Conservation (phyloP, 176 grass and related monocot species). For the Triticum timopheevii region DNA sequence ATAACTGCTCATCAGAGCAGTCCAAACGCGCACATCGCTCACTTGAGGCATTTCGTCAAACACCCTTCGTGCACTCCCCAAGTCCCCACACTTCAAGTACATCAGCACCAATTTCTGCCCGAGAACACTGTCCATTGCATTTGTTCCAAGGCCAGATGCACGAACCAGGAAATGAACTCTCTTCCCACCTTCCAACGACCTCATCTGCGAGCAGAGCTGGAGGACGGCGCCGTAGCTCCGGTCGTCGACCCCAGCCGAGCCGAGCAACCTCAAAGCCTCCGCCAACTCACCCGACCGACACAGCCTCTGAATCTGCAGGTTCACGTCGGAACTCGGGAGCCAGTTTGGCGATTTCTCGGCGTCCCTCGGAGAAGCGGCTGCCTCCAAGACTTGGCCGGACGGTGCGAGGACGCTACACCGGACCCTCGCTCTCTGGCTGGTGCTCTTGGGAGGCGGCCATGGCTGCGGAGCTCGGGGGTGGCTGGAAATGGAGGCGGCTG, state of each 20-base stretch:
- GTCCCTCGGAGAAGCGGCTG: background rate
- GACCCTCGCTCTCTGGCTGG: background rate
- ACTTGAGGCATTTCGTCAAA: slow-evolving; percentile 55
- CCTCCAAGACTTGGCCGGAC: background rate
- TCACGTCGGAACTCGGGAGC: slow-evolving; percentile 20
- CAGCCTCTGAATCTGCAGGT: slow-evolving; percentile 39
- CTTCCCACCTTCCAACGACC: slow-evolving; percentile 57
- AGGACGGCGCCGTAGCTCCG: slow-evolving; percentile 56
- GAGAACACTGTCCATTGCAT: slow-evolving; percentile 31
- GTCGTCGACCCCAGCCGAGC: slow-evolving; percentile 27
- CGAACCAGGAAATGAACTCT: slow-evolving; percentile 53
- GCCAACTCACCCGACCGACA: slow-evolving; percentile 41
- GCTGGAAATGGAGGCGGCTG: slow-evolving; percentile 28
- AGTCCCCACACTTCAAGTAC: slow-evolving; percentile 69
- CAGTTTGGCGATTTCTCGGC: background rate
- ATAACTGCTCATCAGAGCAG: slow-evolving; percentile 59
- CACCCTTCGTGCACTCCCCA: slow-evolving; percentile 48
- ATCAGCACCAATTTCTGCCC: slow-evolving; percentile 66
- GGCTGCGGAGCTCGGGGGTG: slow-evolving; percentile 42
- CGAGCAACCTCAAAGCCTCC: slow-evolving; percentile 48
- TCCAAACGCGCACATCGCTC: slow-evolving; percentile 54
- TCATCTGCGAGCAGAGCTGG: slow-evolving; percentile 62
- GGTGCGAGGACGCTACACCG: slow-evolving; percentile 31
- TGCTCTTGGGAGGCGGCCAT: slow-evolving; percentile 39
- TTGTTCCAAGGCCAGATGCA: slow-evolving; percentile 13